Evolutionary conservation across 352 stramenopile species (phyloP).

Genomic region (Globisporangium echinulatum): DNA sequence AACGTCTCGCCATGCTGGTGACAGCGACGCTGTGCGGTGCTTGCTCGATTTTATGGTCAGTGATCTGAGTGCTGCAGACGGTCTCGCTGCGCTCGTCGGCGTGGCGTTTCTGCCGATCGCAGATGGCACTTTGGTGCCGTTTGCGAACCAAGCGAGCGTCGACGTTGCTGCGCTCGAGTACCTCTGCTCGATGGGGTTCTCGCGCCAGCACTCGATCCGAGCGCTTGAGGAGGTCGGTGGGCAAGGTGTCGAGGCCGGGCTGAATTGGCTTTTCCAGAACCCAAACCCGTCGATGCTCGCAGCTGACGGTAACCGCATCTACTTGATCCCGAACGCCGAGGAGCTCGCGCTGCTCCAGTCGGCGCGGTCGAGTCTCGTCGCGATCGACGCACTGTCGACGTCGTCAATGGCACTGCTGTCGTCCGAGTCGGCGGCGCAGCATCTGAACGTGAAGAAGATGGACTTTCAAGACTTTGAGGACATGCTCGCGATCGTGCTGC

Average conservation of each 20-base stretch:
- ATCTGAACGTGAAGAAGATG: constrained; percentile 49
- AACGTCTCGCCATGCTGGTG: constrained; percentile 32
- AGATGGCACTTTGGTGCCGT: constrained; percentile 36
- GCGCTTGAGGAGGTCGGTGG: constrained; percentile 30
- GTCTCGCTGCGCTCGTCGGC: constrained; percentile 25
- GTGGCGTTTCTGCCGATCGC: constrained; percentile 57
- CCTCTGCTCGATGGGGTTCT: constrained; percentile 65
- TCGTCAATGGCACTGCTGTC: constrained; percentile 25
- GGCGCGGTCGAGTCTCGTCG: constrained; percentile 29
- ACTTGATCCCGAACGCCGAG: constrained; percentile 40
- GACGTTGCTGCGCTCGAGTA: constrained; percentile 33
- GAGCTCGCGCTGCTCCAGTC: constrained; percentile 36
- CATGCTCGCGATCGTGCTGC: constrained; percentile 44
- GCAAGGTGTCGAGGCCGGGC: constrained; percentile 36
- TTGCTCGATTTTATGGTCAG: constrained; percentile 48
- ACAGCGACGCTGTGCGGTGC: constrained; percentile 25
- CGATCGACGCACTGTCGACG: constrained; percentile 27
- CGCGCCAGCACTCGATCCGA: constrained; percentile 30
- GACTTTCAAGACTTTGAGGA: constrained; percentile 45
- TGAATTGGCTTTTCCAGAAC: constrained; percentile 68
- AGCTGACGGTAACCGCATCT: constrained; percentile 8
- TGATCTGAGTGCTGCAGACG: constrained; percentile 19
- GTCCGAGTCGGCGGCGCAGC: constrained; percentile 18
- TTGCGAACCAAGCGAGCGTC: constrained; percentile 19
- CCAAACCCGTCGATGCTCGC: constrained; percentile 24